phyloP scores from a whole-genome alignment of 257 asterid species.

The Anisodus tanguticus region DNA sequence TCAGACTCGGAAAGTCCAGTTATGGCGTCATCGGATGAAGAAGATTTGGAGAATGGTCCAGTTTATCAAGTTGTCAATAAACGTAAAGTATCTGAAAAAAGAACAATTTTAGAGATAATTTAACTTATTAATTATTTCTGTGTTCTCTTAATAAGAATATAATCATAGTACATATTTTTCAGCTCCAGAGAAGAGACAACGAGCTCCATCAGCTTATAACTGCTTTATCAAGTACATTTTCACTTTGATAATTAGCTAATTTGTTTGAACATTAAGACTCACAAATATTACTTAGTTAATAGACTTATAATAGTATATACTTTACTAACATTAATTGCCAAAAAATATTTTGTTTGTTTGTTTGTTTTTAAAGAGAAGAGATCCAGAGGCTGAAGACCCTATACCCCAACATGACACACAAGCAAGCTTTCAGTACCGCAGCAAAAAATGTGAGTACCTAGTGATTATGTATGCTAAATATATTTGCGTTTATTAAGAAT shows the following conservation, averaged over 20 bases:
- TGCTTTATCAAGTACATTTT: conserved; percentile 69
- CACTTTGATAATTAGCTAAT: neutral
- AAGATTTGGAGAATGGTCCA: conserved; percentile 42
- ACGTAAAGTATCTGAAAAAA: conserved; percentile 47
- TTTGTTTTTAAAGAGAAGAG: conserved; percentile 54
- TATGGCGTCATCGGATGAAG: conserved; percentile 51
- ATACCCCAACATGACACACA: conserved; percentile 75
- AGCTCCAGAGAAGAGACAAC: conserved; percentile 80
- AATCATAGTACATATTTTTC: conserved; percentile 17
- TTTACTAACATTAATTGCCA: neutral
- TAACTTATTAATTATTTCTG: neutral
- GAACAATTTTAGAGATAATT: neutral
- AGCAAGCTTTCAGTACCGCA: conserved; percentile 88
- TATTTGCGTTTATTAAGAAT: no score
- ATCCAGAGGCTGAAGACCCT: conserved; percentile 71
- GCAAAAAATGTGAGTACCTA: conserved; percentile 70
- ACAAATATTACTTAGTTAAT: neutral
- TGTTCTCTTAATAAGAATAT: neutral
- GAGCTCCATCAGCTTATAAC: conserved; percentile 84
- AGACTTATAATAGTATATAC: neutral
- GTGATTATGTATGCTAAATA: neutral
- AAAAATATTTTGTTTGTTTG: neutral
- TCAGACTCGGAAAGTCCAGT: conserved; percentile 29
- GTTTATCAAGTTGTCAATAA: conserved; percentile 49
- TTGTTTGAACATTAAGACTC: neutral